Evolutionary conservation across 148 eudicot species (phyloP).

Genomic region (Rheum nobile): DNA sequence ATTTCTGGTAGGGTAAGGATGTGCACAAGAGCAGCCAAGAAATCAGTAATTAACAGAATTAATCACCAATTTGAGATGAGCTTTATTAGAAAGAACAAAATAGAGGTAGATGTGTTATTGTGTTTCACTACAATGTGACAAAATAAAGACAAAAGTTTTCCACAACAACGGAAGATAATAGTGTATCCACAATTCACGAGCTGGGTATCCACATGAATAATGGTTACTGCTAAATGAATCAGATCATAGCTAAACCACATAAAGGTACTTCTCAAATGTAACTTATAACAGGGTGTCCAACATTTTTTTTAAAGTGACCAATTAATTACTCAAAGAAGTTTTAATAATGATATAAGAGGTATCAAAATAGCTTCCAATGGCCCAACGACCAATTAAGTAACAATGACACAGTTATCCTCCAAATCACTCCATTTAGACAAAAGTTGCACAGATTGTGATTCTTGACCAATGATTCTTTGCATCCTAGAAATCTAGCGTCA

Average conservation of each 20-base stretch:
- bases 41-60: conserved; percentile 3
- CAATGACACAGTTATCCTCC: background rate
- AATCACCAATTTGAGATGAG: background rate
- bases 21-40: conserved; percentile 2
- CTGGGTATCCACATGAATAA: background rate
- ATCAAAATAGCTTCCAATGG: too few species aligned
- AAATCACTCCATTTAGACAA: background rate
- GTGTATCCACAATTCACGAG: background rate
- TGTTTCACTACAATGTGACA: background rate
- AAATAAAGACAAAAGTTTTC: background rate
- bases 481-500: background rate
- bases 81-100: background rate
- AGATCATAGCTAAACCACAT: background rate
- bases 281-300: too few species aligned
- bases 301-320: too few species aligned
- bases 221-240: background rate
- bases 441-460: background rate
- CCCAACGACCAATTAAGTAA: too few species aligned
- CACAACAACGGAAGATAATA: background rate
- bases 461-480: background rate
- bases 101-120: background rate
- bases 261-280: background rate
- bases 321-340: too few species aligned
- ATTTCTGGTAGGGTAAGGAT: conserved; percentile 43
- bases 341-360: too few species aligned